Percentiles rank a stretch among this genome's conserved stretches.
Conservation (phyloP, 192 early-diverging fungal species). For the Jimgerdemannia lactiflua region DNA sequence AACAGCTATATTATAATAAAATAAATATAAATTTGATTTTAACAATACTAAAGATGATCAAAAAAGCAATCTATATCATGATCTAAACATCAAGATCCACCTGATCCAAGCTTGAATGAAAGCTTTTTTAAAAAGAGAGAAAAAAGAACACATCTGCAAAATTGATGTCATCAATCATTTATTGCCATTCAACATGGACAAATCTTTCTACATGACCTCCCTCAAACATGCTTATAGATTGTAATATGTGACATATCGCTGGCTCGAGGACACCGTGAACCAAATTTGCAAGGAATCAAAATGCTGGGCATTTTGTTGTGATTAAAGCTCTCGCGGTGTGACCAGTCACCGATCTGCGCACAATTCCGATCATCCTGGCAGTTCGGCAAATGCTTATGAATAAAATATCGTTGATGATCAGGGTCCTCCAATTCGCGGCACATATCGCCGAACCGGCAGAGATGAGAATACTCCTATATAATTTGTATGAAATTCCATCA, state of each 20-base stretch:
- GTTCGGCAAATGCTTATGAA: background rate
- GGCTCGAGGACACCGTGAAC: background rate
- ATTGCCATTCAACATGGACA: no score
- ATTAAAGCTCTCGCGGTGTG: background rate
- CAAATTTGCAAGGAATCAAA: background rate
- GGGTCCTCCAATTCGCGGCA: background rate
- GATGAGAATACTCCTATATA: background rate
- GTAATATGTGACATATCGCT: background rate
- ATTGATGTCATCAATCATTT: no score
- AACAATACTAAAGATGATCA: no score
- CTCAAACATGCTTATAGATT: background rate
- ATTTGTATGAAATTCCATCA: background rate
- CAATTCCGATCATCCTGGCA: background rate
- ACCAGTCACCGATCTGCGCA: background rate
- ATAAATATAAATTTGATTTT: no score
- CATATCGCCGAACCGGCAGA: background rate
- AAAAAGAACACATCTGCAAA: no score
- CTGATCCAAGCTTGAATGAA: no score
- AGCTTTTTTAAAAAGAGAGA: no score
- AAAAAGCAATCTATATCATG: no score
- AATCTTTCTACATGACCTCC: no score
- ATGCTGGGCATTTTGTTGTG: background rate
- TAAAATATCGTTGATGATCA: background rate
- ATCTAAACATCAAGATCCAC: no score
- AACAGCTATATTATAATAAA: no score